Evolutionary conservation across 495 filamentous ascomycete genomes (phyloP).

Genomic region (Hyaloscypha variabilis): DNA sequence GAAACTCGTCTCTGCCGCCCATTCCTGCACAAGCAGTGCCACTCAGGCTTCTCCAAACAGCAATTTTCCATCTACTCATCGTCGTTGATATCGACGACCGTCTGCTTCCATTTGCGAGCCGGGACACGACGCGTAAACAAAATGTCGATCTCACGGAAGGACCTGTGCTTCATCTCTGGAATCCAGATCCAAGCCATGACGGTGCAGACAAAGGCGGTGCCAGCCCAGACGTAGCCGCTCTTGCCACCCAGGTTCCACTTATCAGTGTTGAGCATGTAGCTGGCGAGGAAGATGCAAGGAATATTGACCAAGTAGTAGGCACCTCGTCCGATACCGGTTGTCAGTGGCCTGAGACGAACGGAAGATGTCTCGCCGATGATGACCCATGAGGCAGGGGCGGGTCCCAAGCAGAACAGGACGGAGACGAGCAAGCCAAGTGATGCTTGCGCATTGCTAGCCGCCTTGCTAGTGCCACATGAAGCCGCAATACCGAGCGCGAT

Average conservation of each 20-base stretch:
- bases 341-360: slow-evolving; percentile 55
- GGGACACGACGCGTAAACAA: slow-evolving; percentile 65
- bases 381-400: slow-evolving; percentile 56
- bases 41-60: slow-evolving; percentile 20
- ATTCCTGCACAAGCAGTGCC: slow-evolving; percentile 24
- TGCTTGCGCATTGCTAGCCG: slow-evolving; percentile 49
- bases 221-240: slow-evolving; percentile 59
- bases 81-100: slow-evolving; percentile 38
- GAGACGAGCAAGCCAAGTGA: slow-evolving; percentile 60
- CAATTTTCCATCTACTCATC: slow-evolving; percentile 45
- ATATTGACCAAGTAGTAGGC: slow-evolving; percentile 54
- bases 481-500: slow-evolving; percentile 51
- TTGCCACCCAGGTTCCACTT: slow-evolving; percentile 56
- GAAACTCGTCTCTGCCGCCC: slow-evolving; percentile 22
- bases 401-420: slow-evolving; percentile 53
- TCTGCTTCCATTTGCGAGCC: slow-evolving; percentile 64
- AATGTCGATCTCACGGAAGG: slow-evolving; percentile 73
- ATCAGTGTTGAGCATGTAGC: slow-evolving; percentile 51
- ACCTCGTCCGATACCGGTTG: slow-evolving; percentile 56
- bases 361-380: slow-evolving; percentile 62
- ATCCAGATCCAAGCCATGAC: slow-evolving; percentile 57
- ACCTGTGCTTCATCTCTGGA: slow-evolving; percentile 68
- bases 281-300: slow-evolving; percentile 46
- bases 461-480: slow-evolving; percentile 47
- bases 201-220: slow-evolving; percentile 45